Percentiles rank a stretch among this genome's conserved stretches.
Evolutionary conservation across 345 rosid genomes (phyloP).

Genomic region (Heritiera littoralis): DNA sequence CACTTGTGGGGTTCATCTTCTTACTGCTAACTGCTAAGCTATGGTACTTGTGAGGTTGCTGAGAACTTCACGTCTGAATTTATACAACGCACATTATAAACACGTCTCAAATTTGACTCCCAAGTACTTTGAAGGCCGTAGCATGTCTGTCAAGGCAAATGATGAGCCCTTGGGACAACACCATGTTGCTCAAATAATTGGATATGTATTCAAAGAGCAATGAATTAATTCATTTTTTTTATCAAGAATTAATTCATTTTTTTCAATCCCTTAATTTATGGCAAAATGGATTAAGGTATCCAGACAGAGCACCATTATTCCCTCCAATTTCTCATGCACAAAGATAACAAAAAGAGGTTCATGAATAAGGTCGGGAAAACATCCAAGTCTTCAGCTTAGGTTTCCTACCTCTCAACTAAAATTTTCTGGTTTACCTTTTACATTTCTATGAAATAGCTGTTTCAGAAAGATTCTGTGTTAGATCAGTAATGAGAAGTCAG

Average conservation of each 20-base stretch:
- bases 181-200: slow-evolving; percentile 21
- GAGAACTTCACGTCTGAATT: neutral
- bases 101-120: neutral
- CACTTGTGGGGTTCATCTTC: neutral
- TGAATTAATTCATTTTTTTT: neutral
- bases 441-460: neutral
- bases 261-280: neutral
- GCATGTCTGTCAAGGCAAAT: slow-evolving; percentile 15
- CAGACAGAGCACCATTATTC: slow-evolving; percentile 10
- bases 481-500: neutral
- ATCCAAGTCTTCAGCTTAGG: neutral
- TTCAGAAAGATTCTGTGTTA: neutral
- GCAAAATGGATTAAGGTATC: neutral
- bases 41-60: neutral
- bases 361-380: neutral
- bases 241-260: neutral
- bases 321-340: neutral
- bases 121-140: neutral
- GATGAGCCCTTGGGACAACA: neutral
- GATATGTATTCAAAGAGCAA: neutral
- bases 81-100: neutral
- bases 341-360: neutral
- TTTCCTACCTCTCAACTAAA: neutral
- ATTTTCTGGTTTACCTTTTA: neutral
- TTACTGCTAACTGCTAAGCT: neutral